A percentile compares a stretch with the other conserved stretches of the same genome.
Evolutionary conservation across 495 filamentous ascomycete species (phyloP).

Genomic region (Aspergillus nanangensis): DNA sequence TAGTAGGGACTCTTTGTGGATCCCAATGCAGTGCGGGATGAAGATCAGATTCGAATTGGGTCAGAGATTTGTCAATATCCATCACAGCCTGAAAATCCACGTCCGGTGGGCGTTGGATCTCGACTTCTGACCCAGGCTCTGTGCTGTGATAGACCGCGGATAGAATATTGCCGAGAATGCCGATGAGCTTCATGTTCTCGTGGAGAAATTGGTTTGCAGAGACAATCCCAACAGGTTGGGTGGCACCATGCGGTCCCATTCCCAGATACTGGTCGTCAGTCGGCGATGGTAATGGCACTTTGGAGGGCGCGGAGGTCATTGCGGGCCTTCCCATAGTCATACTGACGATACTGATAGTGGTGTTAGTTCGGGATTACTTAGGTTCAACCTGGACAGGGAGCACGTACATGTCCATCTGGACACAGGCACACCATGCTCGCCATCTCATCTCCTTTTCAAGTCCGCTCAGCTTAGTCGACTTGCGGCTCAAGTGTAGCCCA

Average conservation of each 20-base stretch:
- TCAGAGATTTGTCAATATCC: conserved; percentile 3
- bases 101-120: conserved; percentile 34
- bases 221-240: too few relatives aligned
- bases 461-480: conserved; percentile 8
- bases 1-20: too few relatives aligned
- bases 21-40: background rate
- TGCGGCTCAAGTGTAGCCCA: conserved; percentile 20
- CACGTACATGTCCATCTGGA: conserved; percentile 30
- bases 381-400: too few relatives aligned
- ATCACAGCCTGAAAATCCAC: conserved; percentile 1
- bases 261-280: conserved; percentile 4
- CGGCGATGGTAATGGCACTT: conserved; percentile 1
- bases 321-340: conserved; percentile 30
- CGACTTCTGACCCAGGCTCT: background rate
- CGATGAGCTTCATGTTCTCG: conserved; percentile 18
- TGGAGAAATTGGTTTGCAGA: conserved; percentile 17
- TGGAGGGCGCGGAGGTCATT: conserved; percentile 12
- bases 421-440: conserved; percentile 35
- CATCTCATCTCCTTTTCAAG: conserved; percentile 28
- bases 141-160: conserved; percentile 9
- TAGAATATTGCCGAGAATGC: conserved; percentile 19
- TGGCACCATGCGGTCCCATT: too few relatives aligned
- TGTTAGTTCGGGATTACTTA: too few relatives aligned
- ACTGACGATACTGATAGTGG: conserved; percentile 16
- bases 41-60: conserved; percentile 1